phyloP scores from a whole-genome alignment of 1,284 basidiomycete genomes.

The Moesziomyces sp. region DNA sequence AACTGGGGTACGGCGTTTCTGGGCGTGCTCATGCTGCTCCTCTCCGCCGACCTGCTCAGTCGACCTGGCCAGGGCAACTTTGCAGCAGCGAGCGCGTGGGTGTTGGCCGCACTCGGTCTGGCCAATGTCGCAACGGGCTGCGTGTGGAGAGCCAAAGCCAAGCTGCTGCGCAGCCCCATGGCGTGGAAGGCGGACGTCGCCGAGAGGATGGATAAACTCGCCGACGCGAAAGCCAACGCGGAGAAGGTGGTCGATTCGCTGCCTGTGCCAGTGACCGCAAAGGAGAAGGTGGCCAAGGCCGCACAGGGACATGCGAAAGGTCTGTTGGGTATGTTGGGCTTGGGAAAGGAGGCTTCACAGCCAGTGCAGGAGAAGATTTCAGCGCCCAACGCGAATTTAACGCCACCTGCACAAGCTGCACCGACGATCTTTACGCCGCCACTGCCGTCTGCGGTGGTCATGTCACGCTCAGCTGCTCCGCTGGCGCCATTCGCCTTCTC shows the following conservation, averaged over 20 bases:
- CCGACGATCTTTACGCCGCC: constrained; percentile 19
- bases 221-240: constrained; percentile 30
- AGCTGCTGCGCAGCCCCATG: constrained; percentile 25
- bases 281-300: neutral
- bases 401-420: neutral
- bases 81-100: constrained; percentile 27
- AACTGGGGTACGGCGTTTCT: constrained; percentile 49
- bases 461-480: neutral
- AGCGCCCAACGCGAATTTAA: neutral
- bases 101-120: constrained; percentile 26
- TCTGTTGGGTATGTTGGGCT: constrained; percentile 1
- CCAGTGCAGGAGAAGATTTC: neutral
- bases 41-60: constrained; percentile 30
- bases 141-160: constrained; percentile 34
- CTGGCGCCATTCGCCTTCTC: neutral
- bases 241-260: constrained; percentile 25
- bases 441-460: constrained; percentile 21
- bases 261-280: constrained; percentile 1
- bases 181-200: constrained; percentile 38
- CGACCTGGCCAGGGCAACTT: constrained; percentile 14
- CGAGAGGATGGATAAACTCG: constrained; percentile 30
- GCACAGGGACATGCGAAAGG: neutral
- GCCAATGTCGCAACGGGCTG: constrained; percentile 24
- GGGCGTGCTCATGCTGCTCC: constrained; percentile 44
- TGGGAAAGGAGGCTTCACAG: constrained; percentile 1